Conservation (phyloP, 176 grass and related monocot species). For the Metroxylon sagu region DNA sequence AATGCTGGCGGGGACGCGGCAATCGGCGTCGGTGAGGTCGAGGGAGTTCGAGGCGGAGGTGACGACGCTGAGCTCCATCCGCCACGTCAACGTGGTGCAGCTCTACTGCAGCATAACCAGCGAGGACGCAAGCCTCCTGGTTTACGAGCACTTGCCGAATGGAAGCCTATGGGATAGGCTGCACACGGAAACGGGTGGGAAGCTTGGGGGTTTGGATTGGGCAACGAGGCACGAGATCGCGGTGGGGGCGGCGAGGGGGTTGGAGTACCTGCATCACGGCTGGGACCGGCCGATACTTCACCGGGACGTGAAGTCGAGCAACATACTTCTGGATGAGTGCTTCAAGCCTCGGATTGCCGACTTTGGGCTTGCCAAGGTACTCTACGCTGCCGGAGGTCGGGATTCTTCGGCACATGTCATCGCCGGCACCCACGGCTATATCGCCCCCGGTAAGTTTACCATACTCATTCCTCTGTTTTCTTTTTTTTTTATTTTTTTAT, state of each 20-base stretch:
- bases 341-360: slow-evolving; percentile 81
- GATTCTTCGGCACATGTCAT: slow-evolving; percentile 35
- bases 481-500: not conserved
- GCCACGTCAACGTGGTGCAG: slow-evolving; percentile 90
- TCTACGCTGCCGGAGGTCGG: slow-evolving; percentile 5
- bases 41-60: slow-evolving; percentile 91
- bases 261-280: slow-evolving; percentile 84
- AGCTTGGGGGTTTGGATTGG: slow-evolving; percentile 39
- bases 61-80: slow-evolving; percentile 65
- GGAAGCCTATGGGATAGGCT: slow-evolving; percentile 65
- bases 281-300: slow-evolving; percentile 74
- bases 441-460: slow-evolving; percentile 48
- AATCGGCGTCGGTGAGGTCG: slow-evolving; percentile 31
- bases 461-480: not conserved
- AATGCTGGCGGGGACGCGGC: slow-evolving; percentile 12
- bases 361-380: slow-evolving; percentile 86
- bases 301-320: slow-evolving; percentile 92
- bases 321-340: slow-evolving; percentile 85
- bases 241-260: slow-evolving; percentile 50
- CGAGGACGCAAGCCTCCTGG: slow-evolving; percentile 57
- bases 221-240: slow-evolving; percentile 49
- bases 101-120: slow-evolving; percentile 86
- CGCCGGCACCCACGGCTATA: slow-evolving; percentile 78
- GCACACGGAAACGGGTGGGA: slow-evolving; percentile 21
- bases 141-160: slow-evolving; percentile 94